Conservation (phyloP, 2,329 filamentous ascomycete species). For the Phaeosphaeriaceae sp. region DNA sequence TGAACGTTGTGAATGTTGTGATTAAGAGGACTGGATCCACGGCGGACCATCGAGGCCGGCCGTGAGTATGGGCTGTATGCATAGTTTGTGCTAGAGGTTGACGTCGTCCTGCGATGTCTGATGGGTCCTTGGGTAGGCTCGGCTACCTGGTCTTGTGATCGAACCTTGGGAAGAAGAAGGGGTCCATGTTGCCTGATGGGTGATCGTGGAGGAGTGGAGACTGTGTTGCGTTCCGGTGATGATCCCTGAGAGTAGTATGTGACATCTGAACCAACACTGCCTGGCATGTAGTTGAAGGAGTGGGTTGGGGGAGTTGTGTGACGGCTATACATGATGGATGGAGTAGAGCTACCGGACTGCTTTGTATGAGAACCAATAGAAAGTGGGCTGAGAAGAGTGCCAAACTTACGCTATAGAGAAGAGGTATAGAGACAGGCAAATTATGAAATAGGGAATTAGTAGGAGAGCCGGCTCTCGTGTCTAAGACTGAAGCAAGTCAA, state of each 20-base stretch:
- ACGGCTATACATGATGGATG: constrained; percentile 51
- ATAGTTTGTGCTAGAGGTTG: constrained; percentile 51
- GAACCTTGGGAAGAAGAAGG: constrained; percentile 82
- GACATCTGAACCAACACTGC: constrained; percentile 59
- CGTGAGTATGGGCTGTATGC: constrained; percentile 59
- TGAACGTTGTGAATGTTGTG: constrained; percentile 35
- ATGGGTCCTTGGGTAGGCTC: constrained; percentile 63
- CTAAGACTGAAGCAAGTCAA: constrained; percentile 39
- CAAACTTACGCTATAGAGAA: constrained; percentile 41
- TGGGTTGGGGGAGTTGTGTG: constrained; percentile 54
- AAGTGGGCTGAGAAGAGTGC: constrained; percentile 10
- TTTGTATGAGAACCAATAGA: constrained; percentile 17
- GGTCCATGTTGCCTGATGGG: constrained; percentile 81
- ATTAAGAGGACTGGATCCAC: constrained; percentile 54
- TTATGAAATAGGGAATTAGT: constrained; percentile 49
- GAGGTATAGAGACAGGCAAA: constrained; percentile 27
- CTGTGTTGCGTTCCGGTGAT: constrained; percentile 70
- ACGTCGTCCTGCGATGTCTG: constrained; percentile 64
- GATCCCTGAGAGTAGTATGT: constrained; percentile 71
- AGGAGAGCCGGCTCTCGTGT: constrained; percentile 55
- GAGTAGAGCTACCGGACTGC: constrained; percentile 46
- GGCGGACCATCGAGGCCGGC: constrained; percentile 53
- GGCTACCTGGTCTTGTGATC: constrained; percentile 80
- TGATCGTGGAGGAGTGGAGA: constrained; percentile 73
- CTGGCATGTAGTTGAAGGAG: constrained; percentile 46